phyloP scores from a whole-genome alignment of 768 basidiomycete genomes.

The Panaeolus papilionaceus region DNA sequence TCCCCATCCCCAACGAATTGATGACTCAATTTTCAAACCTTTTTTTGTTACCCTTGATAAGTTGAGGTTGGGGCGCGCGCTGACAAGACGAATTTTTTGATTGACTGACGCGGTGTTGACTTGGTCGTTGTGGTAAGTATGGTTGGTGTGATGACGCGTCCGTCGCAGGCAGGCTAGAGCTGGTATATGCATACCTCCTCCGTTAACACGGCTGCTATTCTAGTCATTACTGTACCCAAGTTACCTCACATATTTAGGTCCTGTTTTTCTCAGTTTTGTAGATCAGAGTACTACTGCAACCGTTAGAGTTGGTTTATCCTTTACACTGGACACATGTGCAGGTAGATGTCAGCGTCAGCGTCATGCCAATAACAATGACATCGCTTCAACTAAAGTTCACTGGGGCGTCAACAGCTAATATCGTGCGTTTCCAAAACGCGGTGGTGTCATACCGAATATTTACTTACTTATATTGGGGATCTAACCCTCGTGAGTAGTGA shows the following conservation, averaged over 20 bases:
- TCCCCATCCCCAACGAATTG: constrained; percentile 14
- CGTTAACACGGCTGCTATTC: neutral
- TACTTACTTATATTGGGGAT: too few species aligned
- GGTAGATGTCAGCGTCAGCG: neutral
- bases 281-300: constrained; percentile 8
- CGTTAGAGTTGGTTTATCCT: constrained; percentile 7
- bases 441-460: too few species aligned
- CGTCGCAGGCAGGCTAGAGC: neutral
- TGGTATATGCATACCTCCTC: neutral
- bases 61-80: too few species aligned
- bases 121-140: too few species aligned
- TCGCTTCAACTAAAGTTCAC: neutral
- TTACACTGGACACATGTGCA: neutral
- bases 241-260: neutral
- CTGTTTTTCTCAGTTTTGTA: neutral
- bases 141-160: neutral
- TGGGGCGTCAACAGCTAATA: too few species aligned
- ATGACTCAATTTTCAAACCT: neutral
- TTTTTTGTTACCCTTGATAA: too few species aligned
- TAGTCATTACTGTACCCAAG: too few species aligned
- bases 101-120: too few species aligned
- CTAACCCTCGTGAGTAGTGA: too few species aligned
- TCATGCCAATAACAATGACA: neutral
- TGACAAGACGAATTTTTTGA: too few species aligned
- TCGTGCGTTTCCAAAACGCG: too few species aligned